A percentile compares a stretch with the other conserved stretches of the same genome.
phyloP scores from a whole-genome alignment of 805 yeast genomes.

The Cyberlindnera nakhonratchasimensis region DNA sequence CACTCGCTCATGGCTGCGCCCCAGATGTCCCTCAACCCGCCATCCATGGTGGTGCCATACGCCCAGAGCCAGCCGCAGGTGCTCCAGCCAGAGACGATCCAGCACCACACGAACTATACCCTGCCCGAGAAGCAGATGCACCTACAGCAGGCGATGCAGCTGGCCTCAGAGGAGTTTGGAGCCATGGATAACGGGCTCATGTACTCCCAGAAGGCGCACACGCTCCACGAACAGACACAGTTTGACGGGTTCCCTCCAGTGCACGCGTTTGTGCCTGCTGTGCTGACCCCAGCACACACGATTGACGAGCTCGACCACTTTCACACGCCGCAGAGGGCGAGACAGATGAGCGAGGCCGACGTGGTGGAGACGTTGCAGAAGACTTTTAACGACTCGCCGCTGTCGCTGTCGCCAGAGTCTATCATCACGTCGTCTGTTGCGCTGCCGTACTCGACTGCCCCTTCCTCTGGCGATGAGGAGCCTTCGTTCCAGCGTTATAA shows the following conservation, averaged over 20 bases:
- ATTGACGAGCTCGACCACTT: slow-evolving; percentile 1
- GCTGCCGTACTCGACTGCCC: slow-evolving; percentile 7
- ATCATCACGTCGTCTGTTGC: slow-evolving; percentile 8
- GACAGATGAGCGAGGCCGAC: slow-evolving; percentile 18
- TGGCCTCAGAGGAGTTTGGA: not conserved
- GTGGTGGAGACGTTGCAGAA: slow-evolving; percentile 5
- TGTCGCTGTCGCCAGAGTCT: slow-evolving; percentile 21
- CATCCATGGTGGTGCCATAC: slow-evolving; percentile 4
- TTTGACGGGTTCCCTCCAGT: slow-evolving; percentile 22
- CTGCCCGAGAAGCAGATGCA: not conserved
- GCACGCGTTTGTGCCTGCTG: slow-evolving; percentile 21
- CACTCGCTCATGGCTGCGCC: not conserved
- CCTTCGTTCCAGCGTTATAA: slow-evolving; percentile 29
- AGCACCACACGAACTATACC: not conserved
- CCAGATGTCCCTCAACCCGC: not conserved
- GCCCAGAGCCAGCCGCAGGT: not conserved
- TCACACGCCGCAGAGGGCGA: slow-evolving; percentile 13
- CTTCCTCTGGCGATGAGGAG: slow-evolving; percentile 3
- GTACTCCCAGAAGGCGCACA: slow-evolving; percentile 1
- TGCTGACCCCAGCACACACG: slow-evolving; percentile 2
- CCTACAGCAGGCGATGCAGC: not conserved
- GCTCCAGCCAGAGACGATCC: slow-evolving; percentile 1
- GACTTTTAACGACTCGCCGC: slow-evolving; percentile 10
- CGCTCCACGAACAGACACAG: not conserved
- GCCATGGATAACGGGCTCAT: not conserved